phyloP scores from a whole-genome alignment of 306 rosid genomes.

The Alnus glutinosa region DNA sequence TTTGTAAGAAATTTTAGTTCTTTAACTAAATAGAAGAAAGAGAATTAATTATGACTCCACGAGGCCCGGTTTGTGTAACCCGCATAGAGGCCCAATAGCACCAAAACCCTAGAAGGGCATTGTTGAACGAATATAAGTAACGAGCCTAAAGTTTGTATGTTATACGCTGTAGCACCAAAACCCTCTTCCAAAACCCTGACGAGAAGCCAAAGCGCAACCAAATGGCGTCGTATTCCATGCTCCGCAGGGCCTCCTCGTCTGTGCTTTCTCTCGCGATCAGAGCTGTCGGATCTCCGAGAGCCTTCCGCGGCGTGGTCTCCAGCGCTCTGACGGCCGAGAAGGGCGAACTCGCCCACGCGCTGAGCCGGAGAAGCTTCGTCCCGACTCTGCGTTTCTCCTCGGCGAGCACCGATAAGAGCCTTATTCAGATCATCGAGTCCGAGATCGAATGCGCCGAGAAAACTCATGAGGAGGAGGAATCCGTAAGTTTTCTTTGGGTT shows the following conservation, averaged over 20 bases:
- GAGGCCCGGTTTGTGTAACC: too few species aligned
- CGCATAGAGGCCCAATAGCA: too few species aligned
- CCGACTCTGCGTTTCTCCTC: constrained; percentile 51
- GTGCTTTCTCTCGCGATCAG: constrained; percentile 48
- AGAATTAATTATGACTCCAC: too few species aligned
- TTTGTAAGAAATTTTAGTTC: too few species aligned
- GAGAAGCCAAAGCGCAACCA: background rate
- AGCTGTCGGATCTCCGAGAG: constrained; percentile 38
- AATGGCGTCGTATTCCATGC: constrained; percentile 61
- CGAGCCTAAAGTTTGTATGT: too few species aligned
- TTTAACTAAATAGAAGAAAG: too few species aligned
- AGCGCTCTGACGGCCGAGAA: constrained; percentile 29
- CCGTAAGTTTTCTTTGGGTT: constrained; percentile 19
- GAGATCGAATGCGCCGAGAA: constrained; percentile 63
- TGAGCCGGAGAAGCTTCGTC: constrained; percentile 22
- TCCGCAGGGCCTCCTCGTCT: constrained; percentile 64
- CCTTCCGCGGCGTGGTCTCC: constrained; percentile 45
- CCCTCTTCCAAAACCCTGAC: constrained; percentile 21
- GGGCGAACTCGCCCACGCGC: constrained; percentile 20
- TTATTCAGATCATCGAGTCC: constrained; percentile 45
- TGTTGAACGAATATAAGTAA: too few species aligned
- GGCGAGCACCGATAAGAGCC: constrained; percentile 36
- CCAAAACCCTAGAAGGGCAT: too few species aligned
- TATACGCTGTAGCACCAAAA: background rate
- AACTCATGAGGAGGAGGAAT: background rate